Conservation (phyloP, 164 flowering plant genomes). For the Tetracentron sinense region DNA sequence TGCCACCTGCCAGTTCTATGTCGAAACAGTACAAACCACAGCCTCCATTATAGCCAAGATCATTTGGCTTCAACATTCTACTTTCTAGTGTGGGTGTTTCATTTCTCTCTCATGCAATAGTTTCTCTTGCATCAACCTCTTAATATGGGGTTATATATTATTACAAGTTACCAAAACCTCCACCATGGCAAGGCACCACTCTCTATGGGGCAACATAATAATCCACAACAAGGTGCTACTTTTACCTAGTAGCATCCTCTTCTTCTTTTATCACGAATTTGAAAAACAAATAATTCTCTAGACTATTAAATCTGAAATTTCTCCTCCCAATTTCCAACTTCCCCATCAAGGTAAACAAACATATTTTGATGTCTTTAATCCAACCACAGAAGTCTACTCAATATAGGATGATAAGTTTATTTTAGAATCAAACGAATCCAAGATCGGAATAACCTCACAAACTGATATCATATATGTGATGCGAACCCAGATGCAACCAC, state of each 20-base stretch:
- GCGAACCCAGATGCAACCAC: no score
- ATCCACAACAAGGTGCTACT: not conserved
- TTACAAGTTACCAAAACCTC: not conserved
- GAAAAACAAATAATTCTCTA: not conserved
- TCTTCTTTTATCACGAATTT: not conserved
- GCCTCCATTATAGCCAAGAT: no score
- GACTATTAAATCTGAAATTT: not conserved
- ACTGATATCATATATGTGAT: no score
- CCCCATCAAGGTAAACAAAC: not conserved
- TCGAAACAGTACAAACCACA: no score
- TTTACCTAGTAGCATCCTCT: not conserved
- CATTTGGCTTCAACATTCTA: no score
- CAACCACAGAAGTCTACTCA: no score
- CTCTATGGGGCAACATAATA: not conserved
- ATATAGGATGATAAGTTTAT: not conserved
- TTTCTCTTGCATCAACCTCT: not conserved
- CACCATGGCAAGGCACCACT: not conserved
- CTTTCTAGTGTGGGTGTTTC: no score
- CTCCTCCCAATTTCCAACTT: not conserved
- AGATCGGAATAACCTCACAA: no score
- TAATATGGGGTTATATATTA: not conserved
- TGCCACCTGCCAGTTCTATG: no score
- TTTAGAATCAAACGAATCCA: not conserved
- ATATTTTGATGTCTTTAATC: no score
- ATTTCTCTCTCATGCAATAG: no score